Evolutionary conservation across 2,329 filamentous ascomycete species (phyloP), one percentile per base, ranked within the genome.

Genomic region (Ambrosiella beaveri): DNA sequence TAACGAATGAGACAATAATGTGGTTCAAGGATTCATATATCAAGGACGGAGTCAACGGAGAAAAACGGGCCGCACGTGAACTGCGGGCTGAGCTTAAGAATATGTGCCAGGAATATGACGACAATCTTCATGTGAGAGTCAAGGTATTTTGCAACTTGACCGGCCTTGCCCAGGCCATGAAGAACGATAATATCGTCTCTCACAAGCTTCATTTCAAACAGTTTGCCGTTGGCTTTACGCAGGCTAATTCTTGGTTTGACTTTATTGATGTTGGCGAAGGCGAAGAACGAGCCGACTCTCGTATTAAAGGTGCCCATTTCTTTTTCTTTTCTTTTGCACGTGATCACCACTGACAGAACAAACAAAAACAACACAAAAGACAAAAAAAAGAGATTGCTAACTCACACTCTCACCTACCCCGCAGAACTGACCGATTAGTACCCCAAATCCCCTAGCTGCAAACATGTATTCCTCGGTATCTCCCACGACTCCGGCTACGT

Each of bases 401-500:
- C 40, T 12, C 40, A 12, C 3, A n/a, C 3, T 3, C 11, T 41
- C 40, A 56, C 64, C 36, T 35, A 1, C 61, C 63, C 35, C 19
- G 0, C 61, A 79, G 77, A 79, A 65, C 70, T 67, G 17, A 71
- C 77, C 7, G 69, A 71, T 52, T 82, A 78, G 74, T 74, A 84
- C 65, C 68, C 84, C 52, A 71, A 73, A 62, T 82, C 82, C 61
- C 68, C 73, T 62, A 82, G 81, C 64, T 84, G 81, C 71, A 79
- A 75, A 64, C 75, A 81, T 63, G 71, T 84, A 53, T 67, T 83
- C 39, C 70, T 84, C 40, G 81, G 80, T 51, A 73, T 82, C 55
- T 81, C 79, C 1, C 80, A 82, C 63, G 79, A 84, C 64, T 71
- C 77, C 35, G 74, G 75, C 7, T 84, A 83, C 63, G 77, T 77